These are phyloP conservation scores for Pythium dissotocum DNA, from an alignment of 352 stramenopile genomes.

Conservation along the genomic window DNA sequence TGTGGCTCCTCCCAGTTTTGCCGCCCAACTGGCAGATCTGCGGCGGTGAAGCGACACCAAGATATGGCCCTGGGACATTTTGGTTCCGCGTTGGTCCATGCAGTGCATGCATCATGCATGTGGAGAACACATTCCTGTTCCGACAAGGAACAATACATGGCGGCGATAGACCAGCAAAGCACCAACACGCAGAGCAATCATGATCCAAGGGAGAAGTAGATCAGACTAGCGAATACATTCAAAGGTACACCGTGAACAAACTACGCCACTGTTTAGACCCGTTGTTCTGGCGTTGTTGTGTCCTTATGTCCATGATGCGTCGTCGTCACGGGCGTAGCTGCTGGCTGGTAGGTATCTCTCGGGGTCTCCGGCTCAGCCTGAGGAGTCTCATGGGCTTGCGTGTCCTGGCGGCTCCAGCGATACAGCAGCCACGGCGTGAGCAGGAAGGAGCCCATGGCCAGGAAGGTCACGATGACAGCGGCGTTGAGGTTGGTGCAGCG, in stretches of 20 bases:
- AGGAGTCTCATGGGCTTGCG: background rate
- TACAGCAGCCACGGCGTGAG: slow-evolving; percentile 22
- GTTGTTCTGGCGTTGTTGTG: slow-evolving; percentile 6
- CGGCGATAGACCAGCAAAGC: no score
- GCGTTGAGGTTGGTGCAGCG: slow-evolving; percentile 30
- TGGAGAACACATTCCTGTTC: no score
- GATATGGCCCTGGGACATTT: background rate
- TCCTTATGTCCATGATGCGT: background rate
- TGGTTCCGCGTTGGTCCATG: no score
- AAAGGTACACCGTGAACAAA: background rate
- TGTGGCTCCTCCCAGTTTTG: background rate
- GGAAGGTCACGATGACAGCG: slow-evolving; percentile 24
- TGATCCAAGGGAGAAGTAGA: background rate
- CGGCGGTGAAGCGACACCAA: background rate
- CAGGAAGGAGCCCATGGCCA: slow-evolving; percentile 22
- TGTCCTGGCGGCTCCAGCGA: slow-evolving; percentile 7
- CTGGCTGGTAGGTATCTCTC: slow-evolving; percentile 12
- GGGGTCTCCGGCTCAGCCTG: slow-evolving; percentile 10
- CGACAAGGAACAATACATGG: no score
- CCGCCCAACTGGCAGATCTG: slow-evolving; percentile 1
- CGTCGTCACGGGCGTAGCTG: slow-evolving; percentile 14
- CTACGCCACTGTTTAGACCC: slow-evolving; percentile 3
- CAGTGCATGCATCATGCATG: no score
- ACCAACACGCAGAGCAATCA: no score
- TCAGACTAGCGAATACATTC: background rate